Evolutionary conservation across 2,329 filamentous ascomycete species (phyloP), one percentile per base, ranked within the genome.

Genomic region (Ilyonectria destructans): DNA sequence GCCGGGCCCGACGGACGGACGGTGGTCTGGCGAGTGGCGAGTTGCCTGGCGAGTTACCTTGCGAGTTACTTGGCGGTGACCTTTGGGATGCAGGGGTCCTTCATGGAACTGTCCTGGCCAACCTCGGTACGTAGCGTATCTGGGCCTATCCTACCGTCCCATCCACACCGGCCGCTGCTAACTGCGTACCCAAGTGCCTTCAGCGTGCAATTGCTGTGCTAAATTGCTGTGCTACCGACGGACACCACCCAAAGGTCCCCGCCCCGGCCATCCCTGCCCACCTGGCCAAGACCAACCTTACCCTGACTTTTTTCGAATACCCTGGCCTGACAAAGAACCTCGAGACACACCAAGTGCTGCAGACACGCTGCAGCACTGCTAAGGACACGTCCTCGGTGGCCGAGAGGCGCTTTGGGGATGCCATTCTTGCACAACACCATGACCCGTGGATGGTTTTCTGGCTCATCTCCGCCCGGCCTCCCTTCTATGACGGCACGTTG

Each of bases 371-470:
- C 15, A 13, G 21, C 54, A 43, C 10, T n/a, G 9, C 35, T 31
- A 45, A n/a, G 37, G 26, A 29, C 58, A 54, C 35, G 26, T 35
- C 29, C 12, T 43, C 23, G 17, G 15, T 43, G 15, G 31, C 10
- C 17, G 8, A 21, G 21, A 37, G 37, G 26, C 26, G 29, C 54
- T 40, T 15, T 40, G 49, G 15, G 19, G 55, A 77, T 77, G 75
- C 74, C 52, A 76, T 73, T 77, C 71, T 74, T 58, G 33, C 69
- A 72, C 72, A 73, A 76, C 62, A 62, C 70, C 72, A 77, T 75
- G 68, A 49, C 69, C 61, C 49, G 46, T 59, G 57, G 48, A 72
- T 75, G 73, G 66, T 57, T 59, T 70, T 62, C 56, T 61, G 69
- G 63, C 52, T 67, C 65, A 69, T 49, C 69, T 58, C 62, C 59